phyloP scores from a whole-genome alignment of 2,329 filamentous ascomycete genomes.

The Cadophora luteo-olivacea region DNA sequence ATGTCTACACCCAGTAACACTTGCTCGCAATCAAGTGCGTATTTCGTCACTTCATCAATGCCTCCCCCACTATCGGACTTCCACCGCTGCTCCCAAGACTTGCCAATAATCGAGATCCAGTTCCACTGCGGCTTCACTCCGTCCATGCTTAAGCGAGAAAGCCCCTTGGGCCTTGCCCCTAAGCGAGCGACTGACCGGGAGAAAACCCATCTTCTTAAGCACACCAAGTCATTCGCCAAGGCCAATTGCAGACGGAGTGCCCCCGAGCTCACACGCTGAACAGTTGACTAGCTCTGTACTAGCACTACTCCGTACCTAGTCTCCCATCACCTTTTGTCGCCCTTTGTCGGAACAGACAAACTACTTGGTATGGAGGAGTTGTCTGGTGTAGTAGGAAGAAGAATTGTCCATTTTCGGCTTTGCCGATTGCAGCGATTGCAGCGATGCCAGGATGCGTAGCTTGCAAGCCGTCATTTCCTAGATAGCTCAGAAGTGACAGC shows the following conservation, averaged over 20 bases:
- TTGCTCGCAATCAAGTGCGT: background rate
- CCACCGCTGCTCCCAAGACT: slow-evolving; percentile 1
- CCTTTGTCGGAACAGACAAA: background rate
- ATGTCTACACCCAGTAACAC: background rate
- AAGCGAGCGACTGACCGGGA: background rate
- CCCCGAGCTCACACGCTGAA: background rate
- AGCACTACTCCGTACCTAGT: background rate
- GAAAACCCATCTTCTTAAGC: slow-evolving; percentile 1
- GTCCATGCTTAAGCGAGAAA: slow-evolving; percentile 10
- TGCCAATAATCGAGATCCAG: background rate
- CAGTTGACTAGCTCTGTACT: background rate
- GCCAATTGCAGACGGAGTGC: background rate
- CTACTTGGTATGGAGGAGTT: too few species aligned
- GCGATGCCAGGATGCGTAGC: too few species aligned
- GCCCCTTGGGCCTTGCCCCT: background rate
- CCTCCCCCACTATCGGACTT: slow-evolving; percentile 6
- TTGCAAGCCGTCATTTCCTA: too few species aligned
- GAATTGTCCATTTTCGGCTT: too few species aligned
- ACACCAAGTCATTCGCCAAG: background rate
- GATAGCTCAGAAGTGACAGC: background rate
- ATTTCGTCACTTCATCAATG: background rate
- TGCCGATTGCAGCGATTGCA: too few species aligned
- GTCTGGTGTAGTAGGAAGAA: too few species aligned
- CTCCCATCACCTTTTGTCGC: background rate
- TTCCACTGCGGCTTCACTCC: background rate